A percentile compares a stretch with the other conserved stretches of the same genome.
These are phyloP conservation scores for Pseudofabraea citricarpa DNA, from an alignment of 2,329 filamentous ascomycete species.

Conservation along the genomic window DNA sequence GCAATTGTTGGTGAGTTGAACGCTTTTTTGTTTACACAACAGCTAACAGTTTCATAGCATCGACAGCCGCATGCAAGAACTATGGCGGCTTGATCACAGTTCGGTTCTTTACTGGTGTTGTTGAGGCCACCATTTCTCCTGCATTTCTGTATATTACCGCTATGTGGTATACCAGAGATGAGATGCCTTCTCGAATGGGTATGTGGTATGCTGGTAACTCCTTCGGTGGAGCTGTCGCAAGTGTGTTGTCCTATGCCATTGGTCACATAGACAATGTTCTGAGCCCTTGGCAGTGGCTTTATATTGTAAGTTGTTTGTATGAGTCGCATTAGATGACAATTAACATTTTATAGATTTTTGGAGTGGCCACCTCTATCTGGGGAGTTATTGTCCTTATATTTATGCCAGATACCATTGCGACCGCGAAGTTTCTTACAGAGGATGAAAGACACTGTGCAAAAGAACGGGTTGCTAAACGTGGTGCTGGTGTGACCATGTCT, in stretches of 20 bases:
- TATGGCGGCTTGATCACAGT: constrained; percentile 42
- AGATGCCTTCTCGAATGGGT: constrained; percentile 53
- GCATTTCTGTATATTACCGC: constrained; percentile 28
- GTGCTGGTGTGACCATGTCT: constrained; percentile 44
- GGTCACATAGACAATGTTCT: constrained; percentile 45
- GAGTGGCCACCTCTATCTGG: constrained; percentile 37
- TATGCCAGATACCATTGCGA: constrained; percentile 46
- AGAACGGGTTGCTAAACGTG: constrained; percentile 40
- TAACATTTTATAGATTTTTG: constrained; percentile 4
- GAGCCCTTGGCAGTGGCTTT: constrained; percentile 53
- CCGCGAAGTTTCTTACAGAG: constrained; percentile 49
- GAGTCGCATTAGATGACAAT: background rate
- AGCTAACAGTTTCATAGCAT: background rate
- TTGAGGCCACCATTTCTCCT: constrained; percentile 45
- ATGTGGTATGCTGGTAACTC: constrained; percentile 57
- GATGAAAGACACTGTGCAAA: constrained; percentile 44
- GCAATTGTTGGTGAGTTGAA: constrained; percentile 21
- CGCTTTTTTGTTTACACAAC: background rate
- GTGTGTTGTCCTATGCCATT: constrained; percentile 48
- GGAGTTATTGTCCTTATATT: constrained; percentile 39
- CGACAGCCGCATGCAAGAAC: constrained; percentile 41
- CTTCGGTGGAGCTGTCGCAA: constrained; percentile 43
- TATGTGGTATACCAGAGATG: constrained; percentile 42
- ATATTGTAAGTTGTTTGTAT: constrained; percentile 24
- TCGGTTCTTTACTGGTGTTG: constrained; percentile 42